These are phyloP conservation scores for Gaultheria prostrata DNA, from an alignment of 148 eudicot genomes.

Conservation along the genomic window DNA sequence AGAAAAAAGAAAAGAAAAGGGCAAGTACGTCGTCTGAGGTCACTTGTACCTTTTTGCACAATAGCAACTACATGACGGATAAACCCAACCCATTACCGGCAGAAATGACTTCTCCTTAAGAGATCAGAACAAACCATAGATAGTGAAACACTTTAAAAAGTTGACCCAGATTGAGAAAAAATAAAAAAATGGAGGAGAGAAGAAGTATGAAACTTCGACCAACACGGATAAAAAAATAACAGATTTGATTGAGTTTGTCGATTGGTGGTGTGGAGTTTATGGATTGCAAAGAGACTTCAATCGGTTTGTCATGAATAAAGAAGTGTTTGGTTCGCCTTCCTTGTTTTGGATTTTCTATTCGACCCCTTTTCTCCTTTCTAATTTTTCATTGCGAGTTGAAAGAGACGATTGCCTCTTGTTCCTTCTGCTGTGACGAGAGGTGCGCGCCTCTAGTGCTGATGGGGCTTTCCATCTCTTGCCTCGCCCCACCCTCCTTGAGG, in stretches of 20 bases:
- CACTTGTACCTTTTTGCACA: not conserved
- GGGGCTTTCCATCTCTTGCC: not conserved
- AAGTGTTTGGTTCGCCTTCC: not conserved
- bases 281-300: not conserved
- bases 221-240: not conserved
- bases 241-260: not conserved
- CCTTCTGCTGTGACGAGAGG: not conserved
- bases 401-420: not conserved
- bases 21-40: not conserved
- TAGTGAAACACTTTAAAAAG: not conserved
- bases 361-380: not conserved
- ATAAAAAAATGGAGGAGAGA: not conserved
- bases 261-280: not conserved
- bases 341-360: not conserved
- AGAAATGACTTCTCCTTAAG: not conserved
- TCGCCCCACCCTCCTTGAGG: too few relatives aligned
- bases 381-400: not conserved
- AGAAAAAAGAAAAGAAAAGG: too few relatives aligned
- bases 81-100: not conserved
- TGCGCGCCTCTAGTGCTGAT: not conserved
- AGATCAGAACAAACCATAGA: not conserved
- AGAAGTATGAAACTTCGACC: not conserved
- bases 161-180: not conserved
- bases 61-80: not conserved
- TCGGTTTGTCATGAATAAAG: not conserved